Percentiles rank a stretch among this genome's conserved stretches.
Evolutionary conservation across 495 filamentous ascomycete genomes (phyloP).

Genomic region (Corynascus novoguineensis): DNA sequence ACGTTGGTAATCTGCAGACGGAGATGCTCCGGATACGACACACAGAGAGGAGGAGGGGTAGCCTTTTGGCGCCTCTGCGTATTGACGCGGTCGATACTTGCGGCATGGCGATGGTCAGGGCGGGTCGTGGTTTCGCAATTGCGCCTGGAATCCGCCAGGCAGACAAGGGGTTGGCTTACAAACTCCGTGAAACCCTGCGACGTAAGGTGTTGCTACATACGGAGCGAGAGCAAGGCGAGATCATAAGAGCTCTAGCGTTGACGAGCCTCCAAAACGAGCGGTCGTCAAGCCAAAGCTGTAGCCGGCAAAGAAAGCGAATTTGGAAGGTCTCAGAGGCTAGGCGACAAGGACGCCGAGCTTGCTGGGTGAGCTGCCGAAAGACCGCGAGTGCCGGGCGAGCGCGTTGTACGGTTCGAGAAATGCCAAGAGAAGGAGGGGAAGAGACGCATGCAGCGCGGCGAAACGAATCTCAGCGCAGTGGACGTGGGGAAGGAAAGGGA

Average conservation of each 20-base stretch:
- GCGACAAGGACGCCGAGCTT: not conserved
- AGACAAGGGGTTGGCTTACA: not conserved
- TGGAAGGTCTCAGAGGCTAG: not conserved
- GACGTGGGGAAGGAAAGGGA: not conserved
- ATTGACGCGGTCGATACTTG: not conserved
- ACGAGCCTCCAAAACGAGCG: not conserved
- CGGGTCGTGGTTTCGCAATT: not conserved
- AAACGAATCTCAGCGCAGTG: not conserved
- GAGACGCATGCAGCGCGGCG: not conserved
- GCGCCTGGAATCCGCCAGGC: not conserved
- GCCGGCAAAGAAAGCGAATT: not conserved
- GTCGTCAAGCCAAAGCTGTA: not conserved
- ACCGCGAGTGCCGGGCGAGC: not conserved
- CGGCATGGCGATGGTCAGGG: not conserved
- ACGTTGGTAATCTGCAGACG: slow-evolving; percentile 5
- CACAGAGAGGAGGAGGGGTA: not conserved
- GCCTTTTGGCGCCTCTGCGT: not conserved
- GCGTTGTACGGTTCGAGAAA: not conserved
- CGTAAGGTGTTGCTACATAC: not conserved
- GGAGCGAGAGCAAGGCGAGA: not conserved
- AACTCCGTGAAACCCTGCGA: not conserved
- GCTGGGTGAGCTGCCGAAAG: not conserved
- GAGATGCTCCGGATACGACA: slow-evolving; percentile 7
- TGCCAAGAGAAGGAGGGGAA: not conserved
- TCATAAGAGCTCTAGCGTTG: not conserved